phyloP scores from a whole-genome alignment of 352 stramenopile genomes.

The Poterioochromonas sp. region DNA sequence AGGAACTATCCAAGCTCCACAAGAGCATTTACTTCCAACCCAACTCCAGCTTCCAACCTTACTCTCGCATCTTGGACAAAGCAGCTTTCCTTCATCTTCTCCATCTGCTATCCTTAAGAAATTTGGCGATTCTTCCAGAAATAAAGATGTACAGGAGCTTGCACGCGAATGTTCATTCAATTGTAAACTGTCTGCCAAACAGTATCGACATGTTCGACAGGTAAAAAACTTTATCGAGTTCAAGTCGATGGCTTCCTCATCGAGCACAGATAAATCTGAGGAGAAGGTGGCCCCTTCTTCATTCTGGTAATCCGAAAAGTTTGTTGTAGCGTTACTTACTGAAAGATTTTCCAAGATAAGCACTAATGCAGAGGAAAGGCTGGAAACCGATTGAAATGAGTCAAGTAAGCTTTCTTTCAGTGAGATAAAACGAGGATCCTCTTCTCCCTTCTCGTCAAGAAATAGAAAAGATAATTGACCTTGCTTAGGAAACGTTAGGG shows the following conservation, averaged over 20 bases:
- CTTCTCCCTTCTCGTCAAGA: neutral
- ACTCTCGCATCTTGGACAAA: neutral
- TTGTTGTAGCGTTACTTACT: too few species aligned
- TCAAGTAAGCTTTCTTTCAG: neutral
- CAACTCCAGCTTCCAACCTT: neutral
- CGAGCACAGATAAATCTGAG: neutral
- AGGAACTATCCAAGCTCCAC: conserved; percentile 9
- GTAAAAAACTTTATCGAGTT: neutral
- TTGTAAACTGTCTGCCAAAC: neutral
- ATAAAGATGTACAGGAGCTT: neutral
- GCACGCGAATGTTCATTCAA: neutral
- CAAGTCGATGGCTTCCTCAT: neutral
- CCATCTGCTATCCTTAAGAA: conserved; percentile 8
- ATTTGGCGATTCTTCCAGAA: neutral
- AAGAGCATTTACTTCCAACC: neutral
- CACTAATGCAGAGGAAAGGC: too few species aligned
- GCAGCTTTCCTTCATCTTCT: conserved; percentile 34
- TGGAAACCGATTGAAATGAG: too few species aligned
- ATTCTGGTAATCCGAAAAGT: neutral
- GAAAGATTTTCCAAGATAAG: too few species aligned
- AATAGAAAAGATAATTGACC: neutral
- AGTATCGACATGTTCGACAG: neutral
- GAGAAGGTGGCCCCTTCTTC: neutral
- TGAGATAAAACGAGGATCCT: neutral
- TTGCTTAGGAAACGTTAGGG: neutral